phyloP scores from a whole-genome alignment of 371 early-diverging fungal genomes.

The Synchytrium microbalum region DNA sequence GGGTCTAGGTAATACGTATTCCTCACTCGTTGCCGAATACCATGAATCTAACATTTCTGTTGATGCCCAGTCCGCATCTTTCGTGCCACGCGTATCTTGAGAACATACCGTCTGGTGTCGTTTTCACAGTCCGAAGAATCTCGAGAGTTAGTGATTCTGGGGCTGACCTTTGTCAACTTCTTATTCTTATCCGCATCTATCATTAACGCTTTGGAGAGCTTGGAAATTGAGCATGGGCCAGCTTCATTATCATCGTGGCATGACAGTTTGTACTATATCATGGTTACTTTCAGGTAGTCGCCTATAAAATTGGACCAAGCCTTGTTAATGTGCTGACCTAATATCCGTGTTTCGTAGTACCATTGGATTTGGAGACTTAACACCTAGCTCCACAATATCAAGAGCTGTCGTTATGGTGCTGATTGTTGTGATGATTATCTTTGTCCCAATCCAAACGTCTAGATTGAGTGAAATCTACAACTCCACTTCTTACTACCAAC shows the following conservation, averaged over 20 bases:
- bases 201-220: conserved; percentile 39
- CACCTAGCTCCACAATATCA: conserved; percentile 32
- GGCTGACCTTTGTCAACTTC: conserved; percentile 39
- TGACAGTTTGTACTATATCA: conserved; percentile 43
- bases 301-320: conserved; percentile 1
- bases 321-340: no score
- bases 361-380: conserved; percentile 44
- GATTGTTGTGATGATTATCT: conserved; percentile 38
- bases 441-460: conserved; percentile 36
- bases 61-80: conserved; percentile 35
- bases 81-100: conserved; percentile 34
- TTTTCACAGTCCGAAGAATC: conserved; percentile 39
- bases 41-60: neutral
- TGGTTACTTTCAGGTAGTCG: conserved; percentile 36
- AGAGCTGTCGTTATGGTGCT: conserved; percentile 38
- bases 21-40: neutral
- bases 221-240: conserved; percentile 12
- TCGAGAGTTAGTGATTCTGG: conserved; percentile 35
- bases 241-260: conserved; percentile 36
- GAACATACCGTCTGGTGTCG: conserved; percentile 38
- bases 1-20: conserved; percentile 18
- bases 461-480: conserved; percentile 39
- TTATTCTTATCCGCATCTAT: conserved; percentile 40
- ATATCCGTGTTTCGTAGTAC: conserved; percentile 20
- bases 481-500: conserved; percentile 30